Percentiles rank a stretch among this genome's conserved stretches.
Evolutionary conservation across 148 eudicot genomes (phyloP).

Genomic region (Bassia scoparia): DNA sequence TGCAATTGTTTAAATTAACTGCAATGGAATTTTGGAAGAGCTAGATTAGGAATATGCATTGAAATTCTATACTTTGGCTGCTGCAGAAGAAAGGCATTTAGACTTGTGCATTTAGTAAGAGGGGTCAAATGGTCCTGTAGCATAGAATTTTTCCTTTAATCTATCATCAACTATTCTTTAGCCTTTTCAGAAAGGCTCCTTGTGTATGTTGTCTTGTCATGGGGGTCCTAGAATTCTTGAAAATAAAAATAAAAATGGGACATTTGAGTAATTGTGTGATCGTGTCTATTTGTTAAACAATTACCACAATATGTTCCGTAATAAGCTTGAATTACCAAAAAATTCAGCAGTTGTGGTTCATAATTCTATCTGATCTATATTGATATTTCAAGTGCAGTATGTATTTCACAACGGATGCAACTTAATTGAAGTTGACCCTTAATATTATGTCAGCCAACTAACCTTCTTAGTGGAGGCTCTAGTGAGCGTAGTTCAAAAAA

Average conservation of each 20-base stretch:
- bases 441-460: neutral
- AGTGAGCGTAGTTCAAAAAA: too few relatives aligned
- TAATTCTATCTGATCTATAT: neutral
- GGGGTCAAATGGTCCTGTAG: neutral
- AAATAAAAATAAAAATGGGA: too few relatives aligned
- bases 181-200: slow-evolving; percentile 5
- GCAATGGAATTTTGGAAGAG: neutral
- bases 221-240: slow-evolving; percentile 1
- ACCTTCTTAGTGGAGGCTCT: neutral
- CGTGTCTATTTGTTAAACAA: neutral
- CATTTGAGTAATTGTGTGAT: neutral
- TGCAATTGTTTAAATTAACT: neutral
- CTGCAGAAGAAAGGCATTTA: slow-evolving; percentile 1
- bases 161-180: neutral
- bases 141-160: neutral
- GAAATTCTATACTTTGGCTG: neutral
- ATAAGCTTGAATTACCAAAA: neutral
- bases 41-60: neutral
- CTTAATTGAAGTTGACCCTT: too few relatives aligned
- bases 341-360: neutral
- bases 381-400: too few relatives aligned
- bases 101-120: neutral
- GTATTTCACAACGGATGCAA: too few relatives aligned
- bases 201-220: slow-evolving; percentile 3
- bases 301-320: neutral